Conservation (phyloP, 2,329 filamentous ascomycete genomes). For the Penicillium sp. region DNA sequence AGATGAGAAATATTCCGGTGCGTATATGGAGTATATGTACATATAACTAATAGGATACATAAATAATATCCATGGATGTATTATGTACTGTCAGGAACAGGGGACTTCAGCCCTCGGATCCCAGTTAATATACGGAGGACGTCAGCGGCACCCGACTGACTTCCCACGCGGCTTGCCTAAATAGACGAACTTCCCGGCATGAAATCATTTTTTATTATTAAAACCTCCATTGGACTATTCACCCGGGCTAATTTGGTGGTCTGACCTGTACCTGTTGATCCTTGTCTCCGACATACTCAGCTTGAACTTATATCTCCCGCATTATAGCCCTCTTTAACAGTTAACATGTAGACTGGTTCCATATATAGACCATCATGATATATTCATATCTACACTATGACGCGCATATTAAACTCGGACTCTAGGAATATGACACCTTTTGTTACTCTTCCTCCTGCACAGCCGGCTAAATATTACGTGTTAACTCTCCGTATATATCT, state of each 20-base stretch:
- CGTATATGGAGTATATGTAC: no score
- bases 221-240: background rate
- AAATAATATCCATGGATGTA: background rate
- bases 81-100: background rate
- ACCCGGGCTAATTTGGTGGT: background rate
- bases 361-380: background rate
- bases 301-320: background rate
- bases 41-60: background rate
- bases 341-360: background rate
- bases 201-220: background rate
- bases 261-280: background rate
- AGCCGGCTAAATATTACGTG: background rate
- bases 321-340: background rate
- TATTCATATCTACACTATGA: background rate
- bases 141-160: background rate
- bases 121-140: background rate
- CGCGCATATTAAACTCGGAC: background rate
- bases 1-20: background rate
- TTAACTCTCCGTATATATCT: background rate
- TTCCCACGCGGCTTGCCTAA: background rate
- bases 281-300: background rate
- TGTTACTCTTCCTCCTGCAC: background rate
- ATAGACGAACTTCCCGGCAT: background rate
- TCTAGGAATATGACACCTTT: background rate
- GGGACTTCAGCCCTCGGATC: background rate